Evolutionary conservation across 2,329 filamentous ascomycete genomes (phyloP), one percentile per base, ranked within the genome.

Genomic region (Pseudocercospora crystallina): DNA sequence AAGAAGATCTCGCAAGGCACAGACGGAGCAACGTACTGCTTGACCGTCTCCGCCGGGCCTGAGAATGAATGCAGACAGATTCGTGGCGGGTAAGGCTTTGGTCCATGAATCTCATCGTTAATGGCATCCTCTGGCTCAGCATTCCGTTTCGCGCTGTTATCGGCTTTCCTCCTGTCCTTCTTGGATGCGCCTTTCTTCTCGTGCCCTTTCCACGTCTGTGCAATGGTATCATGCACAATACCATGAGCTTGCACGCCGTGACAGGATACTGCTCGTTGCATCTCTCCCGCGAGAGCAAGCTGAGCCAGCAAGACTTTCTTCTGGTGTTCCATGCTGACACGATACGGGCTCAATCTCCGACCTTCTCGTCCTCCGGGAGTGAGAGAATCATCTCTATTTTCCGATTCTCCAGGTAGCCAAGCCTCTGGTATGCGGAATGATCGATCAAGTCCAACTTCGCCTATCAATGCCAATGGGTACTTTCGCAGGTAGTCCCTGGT

Each of bases 11-110:
- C 77, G 0, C 84, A 83, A 0, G 92, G 92, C 8, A 94, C 82
- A 1, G 80, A 76, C 1, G 82, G 81, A 57, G 87, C 79, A 41
- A 90, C 73, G 64, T 96, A 97, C 68, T 90, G 90, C 58, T 81
- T 85, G 33, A 96, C 73, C 30, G 85, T 80, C 49, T 94, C 85
- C 9, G 82, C 76, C 5, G 86, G 80, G 0, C 90, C 92, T 41
- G 88, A 95, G 70, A 90, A 99, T 0, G 91, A 96, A 70, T 99
- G 94, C 52, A 99, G 81, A 65, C 94, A 99, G 66, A 97, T 86
- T 8, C 91, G 78, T 1, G 91, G 90, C 3, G 94, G 91, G 61
- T 86, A 97, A 0, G 87, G 85, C 53, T 79, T 83, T 1, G 75
- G 61, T 5, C 35, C 48, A 11, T 43, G 32, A 5, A 44, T 13